Percentiles rank a stretch among this genome's conserved stretches.
phyloP scores from a whole-genome alignment of 768 basidiomycete species.

The Hericium erinaceus region DNA sequence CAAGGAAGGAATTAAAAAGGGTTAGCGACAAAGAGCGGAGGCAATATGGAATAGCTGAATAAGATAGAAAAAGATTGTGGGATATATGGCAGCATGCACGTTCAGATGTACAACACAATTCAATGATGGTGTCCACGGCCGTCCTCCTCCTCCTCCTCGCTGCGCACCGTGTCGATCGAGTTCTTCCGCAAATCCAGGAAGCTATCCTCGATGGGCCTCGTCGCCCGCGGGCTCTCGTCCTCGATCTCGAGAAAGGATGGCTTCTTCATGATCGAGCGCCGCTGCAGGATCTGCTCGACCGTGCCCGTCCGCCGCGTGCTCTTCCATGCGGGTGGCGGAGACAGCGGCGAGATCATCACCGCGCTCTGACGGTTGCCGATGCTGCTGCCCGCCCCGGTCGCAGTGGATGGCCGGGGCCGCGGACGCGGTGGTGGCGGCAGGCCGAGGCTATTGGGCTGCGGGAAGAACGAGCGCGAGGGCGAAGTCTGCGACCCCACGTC shows the following conservation, averaged over 20 bases:
- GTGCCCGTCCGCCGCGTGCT: conserved; percentile 1
- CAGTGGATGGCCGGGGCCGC: conserved; percentile 11
- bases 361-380: conserved; percentile 17
- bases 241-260: conserved; percentile 68
- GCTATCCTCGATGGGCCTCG: conserved; percentile 22
- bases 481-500: background rate
- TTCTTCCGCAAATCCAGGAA: conserved; percentile 33
- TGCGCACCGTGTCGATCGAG: conserved; percentile 31
- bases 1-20: background rate
- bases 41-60: conserved; percentile 7
- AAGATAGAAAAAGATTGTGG: conserved; percentile 9
- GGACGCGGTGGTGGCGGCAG: conserved; percentile 51
- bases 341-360: conserved; percentile 25
- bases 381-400: conserved; percentile 1
- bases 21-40: background rate
- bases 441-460: conserved; percentile 23
- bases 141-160: conserved; percentile 21
- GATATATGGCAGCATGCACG: background rate
- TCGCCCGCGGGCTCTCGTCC: conserved; percentile 20
- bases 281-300: conserved; percentile 11
- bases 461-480: conserved; percentile 12
- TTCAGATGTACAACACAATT: background rate
- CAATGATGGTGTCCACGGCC: background rate
- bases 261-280: conserved; percentile 51
- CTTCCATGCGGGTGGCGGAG: conserved; percentile 25